phyloP scores from a whole-genome alignment of 2,329 filamentous ascomycete species.

The Rugonectria rugulosa region DNA sequence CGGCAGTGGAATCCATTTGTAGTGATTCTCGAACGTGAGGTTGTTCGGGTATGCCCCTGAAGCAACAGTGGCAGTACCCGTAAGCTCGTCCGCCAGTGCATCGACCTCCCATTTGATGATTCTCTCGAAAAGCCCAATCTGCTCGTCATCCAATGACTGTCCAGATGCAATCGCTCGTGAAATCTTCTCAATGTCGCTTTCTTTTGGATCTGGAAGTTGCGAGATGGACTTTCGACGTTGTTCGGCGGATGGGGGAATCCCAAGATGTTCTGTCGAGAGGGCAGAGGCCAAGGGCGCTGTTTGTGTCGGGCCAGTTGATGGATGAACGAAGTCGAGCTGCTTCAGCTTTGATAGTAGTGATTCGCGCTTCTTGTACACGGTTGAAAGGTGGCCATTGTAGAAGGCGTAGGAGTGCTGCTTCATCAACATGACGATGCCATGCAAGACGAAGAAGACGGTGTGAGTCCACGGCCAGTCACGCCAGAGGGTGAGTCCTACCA shows the following conservation, averaged over 20 bases:
- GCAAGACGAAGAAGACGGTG: constrained; percentile 78
- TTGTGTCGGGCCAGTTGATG: constrained; percentile 51
- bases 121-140: constrained; percentile 69
- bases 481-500: constrained; percentile 71
- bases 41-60: constrained; percentile 71
- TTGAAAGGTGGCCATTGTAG: constrained; percentile 77
- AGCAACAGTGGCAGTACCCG: constrained; percentile 63
- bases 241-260: constrained; percentile 49
- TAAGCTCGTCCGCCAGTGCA: constrained; percentile 69
- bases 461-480: constrained; percentile 86
- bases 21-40: constrained; percentile 69
- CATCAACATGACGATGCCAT: constrained; percentile 80
- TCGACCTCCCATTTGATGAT: constrained; percentile 74
- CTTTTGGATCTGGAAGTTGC: constrained; percentile 46
- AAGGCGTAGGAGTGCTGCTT: constrained; percentile 84
- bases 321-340: constrained; percentile 63
- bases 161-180: constrained; percentile 68
- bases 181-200: constrained; percentile 65
- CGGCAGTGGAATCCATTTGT: constrained; percentile 77
- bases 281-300: constrained; percentile 51
- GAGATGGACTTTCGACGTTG: constrained; percentile 53
- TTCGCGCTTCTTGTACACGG: constrained; percentile 60
- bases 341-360: constrained; percentile 58
- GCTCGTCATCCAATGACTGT: constrained; percentile 65
- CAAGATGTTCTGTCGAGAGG: constrained; percentile 56